These are phyloP conservation scores for Leishmania aethiopica DNA, from an alignment of 208 protist genomes.

Conservation along the genomic window DNA sequence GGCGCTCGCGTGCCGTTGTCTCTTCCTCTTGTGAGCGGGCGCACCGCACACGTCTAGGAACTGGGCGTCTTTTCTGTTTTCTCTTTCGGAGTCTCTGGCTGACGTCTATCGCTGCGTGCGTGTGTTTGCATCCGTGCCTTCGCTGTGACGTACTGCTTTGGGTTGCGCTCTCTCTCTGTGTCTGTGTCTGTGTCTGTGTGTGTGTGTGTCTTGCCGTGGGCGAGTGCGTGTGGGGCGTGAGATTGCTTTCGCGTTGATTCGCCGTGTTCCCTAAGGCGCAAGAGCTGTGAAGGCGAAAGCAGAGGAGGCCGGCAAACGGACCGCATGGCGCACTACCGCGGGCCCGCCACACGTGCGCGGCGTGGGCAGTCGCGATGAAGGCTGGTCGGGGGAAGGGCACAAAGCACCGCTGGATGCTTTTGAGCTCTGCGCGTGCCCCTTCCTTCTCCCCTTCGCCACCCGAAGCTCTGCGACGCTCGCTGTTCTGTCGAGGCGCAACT, in stretches of 20 bases:
- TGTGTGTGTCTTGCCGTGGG: not conserved
- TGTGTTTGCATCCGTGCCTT: not conserved
- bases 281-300: not conserved
- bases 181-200: not conserved
- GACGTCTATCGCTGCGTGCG: not conserved
- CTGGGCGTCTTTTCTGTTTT: not conserved
- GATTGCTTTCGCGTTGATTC: not conserved
- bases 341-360: not conserved
- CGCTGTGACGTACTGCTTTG: not conserved
- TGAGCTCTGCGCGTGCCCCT: not conserved
- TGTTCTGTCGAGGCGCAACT: not conserved
- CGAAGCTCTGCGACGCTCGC: not conserved
- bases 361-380: not conserved
- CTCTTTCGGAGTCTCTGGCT: not conserved
- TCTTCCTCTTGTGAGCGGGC: not conserved
- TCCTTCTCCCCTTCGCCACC: too few species aligned
- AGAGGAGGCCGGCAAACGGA: not conserved
- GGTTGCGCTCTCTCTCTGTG: not conserved
- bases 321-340: too few species aligned
- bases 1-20: not conserved
- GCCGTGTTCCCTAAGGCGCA: conserved; percentile 1
- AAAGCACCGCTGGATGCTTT: not conserved
- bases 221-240: not conserved
- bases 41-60: not conserved
- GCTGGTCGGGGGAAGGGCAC: too few species aligned